phyloP scores from a whole-genome alignment of 2,329 filamentous ascomycete genomes.

The Talaromyces funiculosus region DNA sequence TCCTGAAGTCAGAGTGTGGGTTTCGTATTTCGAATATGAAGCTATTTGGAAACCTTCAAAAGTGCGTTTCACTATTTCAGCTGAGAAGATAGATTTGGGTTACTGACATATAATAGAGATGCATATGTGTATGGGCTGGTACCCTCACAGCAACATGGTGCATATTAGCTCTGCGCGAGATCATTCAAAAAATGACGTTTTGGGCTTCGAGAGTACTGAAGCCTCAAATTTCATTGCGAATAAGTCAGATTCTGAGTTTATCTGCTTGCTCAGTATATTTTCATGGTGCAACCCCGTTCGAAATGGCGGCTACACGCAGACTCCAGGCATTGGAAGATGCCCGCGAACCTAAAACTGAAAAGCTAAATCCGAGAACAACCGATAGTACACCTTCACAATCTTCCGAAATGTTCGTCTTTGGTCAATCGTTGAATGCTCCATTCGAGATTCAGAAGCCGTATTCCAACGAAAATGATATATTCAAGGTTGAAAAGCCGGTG shows the following conservation, averaged over 20 bases:
- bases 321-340: not conserved
- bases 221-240: not conserved
- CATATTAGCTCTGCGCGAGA: not conserved
- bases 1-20: conserved; percentile 1
- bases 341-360: not conserved
- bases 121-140: not conserved
- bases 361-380: not conserved
- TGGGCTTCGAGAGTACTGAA: conserved; percentile 8
- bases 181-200: conserved; percentile 7
- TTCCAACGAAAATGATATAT: not conserved
- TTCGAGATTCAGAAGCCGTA: not conserved
- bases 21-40: too few species aligned
- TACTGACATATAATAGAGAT: not conserved
- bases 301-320: not conserved
- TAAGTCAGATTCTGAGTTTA: not conserved
- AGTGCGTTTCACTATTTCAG: not conserved
- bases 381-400: not conserved
- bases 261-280: not conserved
- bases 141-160: conserved; percentile 7
- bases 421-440: not conserved
- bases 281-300: not conserved
- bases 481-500: not conserved
- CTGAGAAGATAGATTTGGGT: not conserved
- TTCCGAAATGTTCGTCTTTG: not conserved
- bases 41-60: not conserved